A percentile compares a stretch with the other conserved stretches of the same genome.
Evolutionary conservation across 441 rosid genomes (phyloP).

Genomic region (Croton laevigatus): DNA sequence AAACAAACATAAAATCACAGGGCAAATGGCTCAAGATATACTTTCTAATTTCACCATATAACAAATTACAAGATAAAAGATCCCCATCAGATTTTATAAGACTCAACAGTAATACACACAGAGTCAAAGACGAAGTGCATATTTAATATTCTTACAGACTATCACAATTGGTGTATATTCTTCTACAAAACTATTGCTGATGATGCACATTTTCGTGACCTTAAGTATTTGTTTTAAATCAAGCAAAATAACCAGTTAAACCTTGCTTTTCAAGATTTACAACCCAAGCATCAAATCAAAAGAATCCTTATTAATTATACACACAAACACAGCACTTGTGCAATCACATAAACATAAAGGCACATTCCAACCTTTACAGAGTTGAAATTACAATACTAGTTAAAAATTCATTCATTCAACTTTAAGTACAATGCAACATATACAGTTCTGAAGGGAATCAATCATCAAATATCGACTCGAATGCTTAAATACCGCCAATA

Average conservation of each 20-base stretch:
- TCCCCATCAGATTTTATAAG: not conserved
- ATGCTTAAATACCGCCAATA: not conserved
- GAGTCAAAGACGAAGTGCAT: not conserved
- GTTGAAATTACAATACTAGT: not conserved
- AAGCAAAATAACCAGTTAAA: not conserved
- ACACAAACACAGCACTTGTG: too few species aligned
- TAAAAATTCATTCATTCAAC: not conserved
- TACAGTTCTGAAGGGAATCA: too few species aligned
- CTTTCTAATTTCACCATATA: not conserved
- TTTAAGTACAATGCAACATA: not conserved
- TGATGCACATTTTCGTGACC: not conserved
- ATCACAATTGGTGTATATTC: not conserved
- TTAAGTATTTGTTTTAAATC: not conserved
- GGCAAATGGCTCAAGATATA: not conserved
- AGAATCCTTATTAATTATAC: not conserved
- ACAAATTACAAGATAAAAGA: not conserved
- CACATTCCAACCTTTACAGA: not conserved
- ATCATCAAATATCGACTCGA: not conserved
- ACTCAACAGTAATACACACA: not conserved
- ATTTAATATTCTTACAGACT: not conserved
- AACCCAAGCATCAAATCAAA: not conserved
- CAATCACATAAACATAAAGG: not conserved
- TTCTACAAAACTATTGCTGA: not conserved
- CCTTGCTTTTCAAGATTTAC: not conserved
- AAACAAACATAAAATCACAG: not conserved